Percentiles rank a stretch among this genome's conserved stretches.
Conservation (phyloP, 768 basidiomycete genomes). For the Chalciporus piperatus region DNA sequence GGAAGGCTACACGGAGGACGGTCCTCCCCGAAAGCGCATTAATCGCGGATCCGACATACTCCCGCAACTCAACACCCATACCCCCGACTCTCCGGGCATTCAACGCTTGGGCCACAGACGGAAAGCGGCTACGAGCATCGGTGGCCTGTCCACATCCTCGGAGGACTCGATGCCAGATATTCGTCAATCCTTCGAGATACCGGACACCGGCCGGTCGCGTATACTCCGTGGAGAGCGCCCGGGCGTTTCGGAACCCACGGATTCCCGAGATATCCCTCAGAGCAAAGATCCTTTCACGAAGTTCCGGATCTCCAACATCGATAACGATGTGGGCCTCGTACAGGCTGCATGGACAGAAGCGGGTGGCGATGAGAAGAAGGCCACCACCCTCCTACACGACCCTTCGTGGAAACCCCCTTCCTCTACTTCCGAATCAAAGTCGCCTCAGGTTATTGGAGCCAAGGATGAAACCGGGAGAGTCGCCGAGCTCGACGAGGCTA, state of each 20-base stretch:
- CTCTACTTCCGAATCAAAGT: slow-evolving; percentile 16
- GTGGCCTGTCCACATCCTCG: slow-evolving; percentile 56
- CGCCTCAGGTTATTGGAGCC: slow-evolving; percentile 3
- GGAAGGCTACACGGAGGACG: slow-evolving; percentile 46
- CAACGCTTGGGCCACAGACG: slow-evolving; percentile 51
- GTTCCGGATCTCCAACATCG: slow-evolving; percentile 64
- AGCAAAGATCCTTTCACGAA: slow-evolving; percentile 41
- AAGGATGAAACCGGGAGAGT: slow-evolving; percentile 55
- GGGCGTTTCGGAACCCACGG: slow-evolving; percentile 30
- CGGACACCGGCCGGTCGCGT: slow-evolving; percentile 43
- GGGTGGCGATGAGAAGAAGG: slow-evolving; percentile 57
- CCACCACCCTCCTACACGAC: slow-evolving; percentile 57
- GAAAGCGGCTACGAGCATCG: slow-evolving; percentile 34
- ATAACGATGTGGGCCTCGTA: slow-evolving; percentile 36
- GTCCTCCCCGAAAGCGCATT: slow-evolving; percentile 69
- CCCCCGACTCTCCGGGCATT: slow-evolving; percentile 59
- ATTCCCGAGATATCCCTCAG: slow-evolving; percentile 14
- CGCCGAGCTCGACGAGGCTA: slow-evolving; percentile 71
- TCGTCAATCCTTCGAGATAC: slow-evolving; percentile 37
- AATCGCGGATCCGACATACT: slow-evolving; percentile 49
- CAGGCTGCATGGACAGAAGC: slow-evolving; percentile 68
- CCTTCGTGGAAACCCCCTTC: slow-evolving; percentile 48
- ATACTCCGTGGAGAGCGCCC: slow-evolving; percentile 50
- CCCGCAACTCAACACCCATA: slow-evolving; percentile 12
- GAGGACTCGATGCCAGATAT: slow-evolving; percentile 65